Evolutionary conservation across 2,329 filamentous ascomycete genomes (phyloP).

Genomic region (Paraphaeosphaeria sporulosa): DNA sequence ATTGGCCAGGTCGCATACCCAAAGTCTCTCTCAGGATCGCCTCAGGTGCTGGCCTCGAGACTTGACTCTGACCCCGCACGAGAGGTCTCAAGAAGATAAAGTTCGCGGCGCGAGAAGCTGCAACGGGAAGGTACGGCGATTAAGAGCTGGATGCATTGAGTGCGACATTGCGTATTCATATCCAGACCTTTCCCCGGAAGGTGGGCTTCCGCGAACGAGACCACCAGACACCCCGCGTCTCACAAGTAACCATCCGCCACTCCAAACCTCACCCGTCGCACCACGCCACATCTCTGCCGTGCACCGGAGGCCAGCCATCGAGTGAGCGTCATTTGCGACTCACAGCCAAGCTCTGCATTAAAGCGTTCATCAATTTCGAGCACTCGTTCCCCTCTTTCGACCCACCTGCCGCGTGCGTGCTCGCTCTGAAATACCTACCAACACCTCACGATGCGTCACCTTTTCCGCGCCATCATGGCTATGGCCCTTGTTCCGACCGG

Average conservation of each 20-base stretch:
- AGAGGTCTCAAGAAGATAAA: slow-evolving; percentile 5
- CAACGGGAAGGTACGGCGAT: neutral
- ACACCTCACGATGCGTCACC: slow-evolving; percentile 32
- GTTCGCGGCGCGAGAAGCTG: neutral
- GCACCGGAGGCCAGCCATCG: slow-evolving; percentile 15
- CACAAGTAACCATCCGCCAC: slow-evolving; percentile 26
- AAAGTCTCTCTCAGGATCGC: neutral
- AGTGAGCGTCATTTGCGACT: slow-evolving; percentile 10
- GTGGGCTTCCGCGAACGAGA: slow-evolving; percentile 20
- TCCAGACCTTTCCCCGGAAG: slow-evolving; percentile 4
- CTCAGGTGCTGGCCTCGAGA: neutral
- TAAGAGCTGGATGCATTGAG: slow-evolving; percentile 25
- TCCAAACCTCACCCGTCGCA: slow-evolving; percentile 39
- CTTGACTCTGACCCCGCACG: slow-evolving; percentile 1
- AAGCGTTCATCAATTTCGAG: slow-evolving; percentile 16
- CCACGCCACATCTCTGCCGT: slow-evolving; percentile 20
- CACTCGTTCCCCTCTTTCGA: slow-evolving; percentile 10
- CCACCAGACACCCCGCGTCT: slow-evolving; percentile 29
- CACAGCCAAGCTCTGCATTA: slow-evolving; percentile 20
- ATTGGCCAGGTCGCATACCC: slow-evolving; percentile 28
- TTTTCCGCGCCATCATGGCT: slow-evolving; percentile 26
- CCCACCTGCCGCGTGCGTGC: slow-evolving; percentile 18
- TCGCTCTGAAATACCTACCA: slow-evolving; percentile 18
- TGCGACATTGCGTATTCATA: slow-evolving; percentile 19
- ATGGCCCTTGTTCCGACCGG: slow-evolving; percentile 33